Evolutionary conservation across 2,329 filamentous ascomycete genomes (phyloP), one percentile per base, ranked within the genome.

Genomic region (Leptosphaerulina australis): DNA sequence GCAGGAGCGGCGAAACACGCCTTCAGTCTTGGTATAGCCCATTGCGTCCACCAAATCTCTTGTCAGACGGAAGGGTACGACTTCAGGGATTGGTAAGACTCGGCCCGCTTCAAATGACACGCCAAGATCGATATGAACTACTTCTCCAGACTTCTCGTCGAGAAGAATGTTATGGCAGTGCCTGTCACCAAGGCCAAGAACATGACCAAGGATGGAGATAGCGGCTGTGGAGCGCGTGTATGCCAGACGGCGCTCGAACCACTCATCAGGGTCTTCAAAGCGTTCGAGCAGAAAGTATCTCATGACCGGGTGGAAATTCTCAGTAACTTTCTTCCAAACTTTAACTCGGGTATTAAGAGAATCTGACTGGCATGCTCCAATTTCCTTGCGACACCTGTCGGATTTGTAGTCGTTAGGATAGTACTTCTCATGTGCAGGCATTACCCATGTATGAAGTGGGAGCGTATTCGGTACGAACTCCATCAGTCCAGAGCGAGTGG

Each of bases 111-210:
- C 95, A 69, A 99, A 99, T 0, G 93, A 93, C 3, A 99, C 91
- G 35, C 95, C 94, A 0, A 99, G 81, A 69, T 99, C 94, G 60
- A 99, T 99, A 71, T 99, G 94, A 2, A 99, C 90, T 0, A 92
- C 91, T 73, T 99, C 94, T 9, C 94, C 94, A 1, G 87, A 95
- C 65, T 88, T 87, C 53, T 88, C 84, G 70, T 99, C 94, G 0
- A 99, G 82, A 11, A 99, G 81, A 59, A 99, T 99, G 69, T 99
- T 99, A 76, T 99, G 93, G 1, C 91, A 92, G 73, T 99, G 94
- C 2, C 94, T 83, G 73, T 99, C 94, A 8, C 94, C 94, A 0
- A 99, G 82, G 2, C 95, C 94, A 0, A 99, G 83, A 0, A 97
- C 86, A 69, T 97, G 90, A 1, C 94, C 94, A 0, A 99, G 84